phyloP scores from a whole-genome alignment of 257 asterid species.

The Knoxia roxburghii region DNA sequence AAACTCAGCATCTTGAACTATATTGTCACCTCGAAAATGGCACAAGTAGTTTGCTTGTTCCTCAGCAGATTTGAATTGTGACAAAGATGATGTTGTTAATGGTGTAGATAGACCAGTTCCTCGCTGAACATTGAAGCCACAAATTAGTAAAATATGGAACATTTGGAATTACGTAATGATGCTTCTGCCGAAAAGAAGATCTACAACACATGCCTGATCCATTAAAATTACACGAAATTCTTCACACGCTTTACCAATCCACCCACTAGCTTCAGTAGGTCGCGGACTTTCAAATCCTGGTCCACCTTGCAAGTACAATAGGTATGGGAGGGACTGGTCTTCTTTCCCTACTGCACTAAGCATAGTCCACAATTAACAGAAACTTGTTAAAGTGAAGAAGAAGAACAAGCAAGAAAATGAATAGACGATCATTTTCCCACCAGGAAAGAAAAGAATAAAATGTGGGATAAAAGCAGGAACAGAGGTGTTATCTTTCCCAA shows the following conservation, averaged over 20 bases:
- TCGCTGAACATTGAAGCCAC: conserved; percentile 54
- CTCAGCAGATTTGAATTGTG: conserved; percentile 60
- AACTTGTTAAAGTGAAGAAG: background rate
- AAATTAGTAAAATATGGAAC: conserved; percentile 16
- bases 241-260: conserved; percentile 92
- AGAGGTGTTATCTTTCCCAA: background rate
- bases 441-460: background rate
- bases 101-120: conserved; percentile 97
- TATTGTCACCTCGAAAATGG: conserved; percentile 91
- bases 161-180: background rate
- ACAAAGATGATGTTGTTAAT: conserved; percentile 72
- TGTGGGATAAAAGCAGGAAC: background rate
- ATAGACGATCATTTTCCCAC: background rate
- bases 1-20: conserved; percentile 84
- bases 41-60: conserved; percentile 61
- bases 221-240: conserved; percentile 74
- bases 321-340: conserved; percentile 66
- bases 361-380: conserved; percentile 9
- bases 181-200: background rate
- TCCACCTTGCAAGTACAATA: conserved; percentile 89
- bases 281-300: conserved; percentile 88
- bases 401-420: conserved; percentile 5
- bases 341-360: conserved; percentile 81
- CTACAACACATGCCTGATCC: conserved; percentile 86
- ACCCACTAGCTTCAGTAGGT: conserved; percentile 88